phyloP scores from a whole-genome alignment of 2,329 filamentous ascomycete species.

The Penicillium glabrum region DNA sequence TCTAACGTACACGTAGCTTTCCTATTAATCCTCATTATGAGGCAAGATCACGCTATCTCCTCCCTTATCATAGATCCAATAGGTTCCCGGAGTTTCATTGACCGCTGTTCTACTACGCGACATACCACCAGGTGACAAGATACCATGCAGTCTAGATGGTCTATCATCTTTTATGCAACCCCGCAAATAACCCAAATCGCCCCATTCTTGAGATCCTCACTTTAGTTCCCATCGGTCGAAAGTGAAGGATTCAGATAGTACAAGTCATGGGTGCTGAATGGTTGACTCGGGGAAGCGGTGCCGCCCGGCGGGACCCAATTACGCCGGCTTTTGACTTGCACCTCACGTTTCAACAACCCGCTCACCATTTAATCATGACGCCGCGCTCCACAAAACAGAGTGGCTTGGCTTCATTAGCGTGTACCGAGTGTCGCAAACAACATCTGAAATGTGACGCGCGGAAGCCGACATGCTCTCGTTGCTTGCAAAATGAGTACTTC shows the following conservation, averaged over 20 bases:
- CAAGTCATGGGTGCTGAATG: background rate
- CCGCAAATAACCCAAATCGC: background rate
- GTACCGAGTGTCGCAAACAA: constrained; percentile 50
- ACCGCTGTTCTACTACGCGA: background rate
- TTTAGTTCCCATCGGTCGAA: background rate
- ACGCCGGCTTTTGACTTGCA: background rate
- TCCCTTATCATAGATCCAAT: background rate
- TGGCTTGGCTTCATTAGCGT: constrained; percentile 42
- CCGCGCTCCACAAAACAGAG: constrained; percentile 22
- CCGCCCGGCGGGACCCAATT: background rate
- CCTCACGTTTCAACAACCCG: background rate
- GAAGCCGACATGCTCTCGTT: constrained; percentile 65
- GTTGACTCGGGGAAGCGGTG: background rate
- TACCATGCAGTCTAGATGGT: background rate
- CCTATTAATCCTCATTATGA: background rate
- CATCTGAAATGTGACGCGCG: constrained; percentile 74
- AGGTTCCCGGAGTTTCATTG: background rate
- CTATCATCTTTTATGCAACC: background rate
- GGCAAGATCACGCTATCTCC: background rate
- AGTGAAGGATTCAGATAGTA: background rate
- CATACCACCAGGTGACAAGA: background rate
- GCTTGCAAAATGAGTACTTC: constrained; percentile 55
- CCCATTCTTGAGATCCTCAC: background rate
- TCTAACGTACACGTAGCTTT: background rate
- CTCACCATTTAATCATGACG: constrained; percentile 10